phyloP scores from a whole-genome alignment of 2,329 filamentous ascomycete genomes.

The Microsporum canis region DNA sequence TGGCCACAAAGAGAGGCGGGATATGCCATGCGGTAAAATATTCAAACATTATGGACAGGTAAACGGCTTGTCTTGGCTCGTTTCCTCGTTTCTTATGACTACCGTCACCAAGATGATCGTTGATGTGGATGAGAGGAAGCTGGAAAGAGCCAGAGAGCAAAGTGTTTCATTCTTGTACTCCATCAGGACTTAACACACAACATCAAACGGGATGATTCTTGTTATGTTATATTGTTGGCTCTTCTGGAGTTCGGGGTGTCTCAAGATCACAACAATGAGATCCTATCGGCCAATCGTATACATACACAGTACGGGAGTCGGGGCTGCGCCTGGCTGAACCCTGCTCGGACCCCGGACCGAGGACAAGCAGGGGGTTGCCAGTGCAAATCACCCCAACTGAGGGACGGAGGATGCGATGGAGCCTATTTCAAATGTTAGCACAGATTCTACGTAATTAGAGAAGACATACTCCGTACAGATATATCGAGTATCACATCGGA shows the following conservation, averaged over 20 bases:
- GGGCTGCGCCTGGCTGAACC: background rate
- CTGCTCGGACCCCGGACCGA: background rate
- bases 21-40: constrained; percentile 10
- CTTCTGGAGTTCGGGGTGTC: no score
- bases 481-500: no score
- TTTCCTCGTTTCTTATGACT: no score
- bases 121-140: background rate
- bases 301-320: background rate
- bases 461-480: no score
- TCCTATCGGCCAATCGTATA: background rate
- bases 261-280: background rate
- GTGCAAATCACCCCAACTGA: background rate
- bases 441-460: no score
- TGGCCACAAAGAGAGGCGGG: constrained; percentile 18
- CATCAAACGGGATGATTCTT: no score
- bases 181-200: no score
- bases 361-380: background rate
- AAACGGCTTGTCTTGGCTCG: background rate
- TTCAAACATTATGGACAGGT: background rate
- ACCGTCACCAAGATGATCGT: no score
- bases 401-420: background rate
- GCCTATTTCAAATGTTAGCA: no score
- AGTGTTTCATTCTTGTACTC: no score
- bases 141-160: background rate
- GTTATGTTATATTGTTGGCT: no score